A percentile compares a stretch with the other conserved stretches of the same genome.
Conservation (phyloP, 257 asterid species). For the Lycium ferocissimum region DNA sequence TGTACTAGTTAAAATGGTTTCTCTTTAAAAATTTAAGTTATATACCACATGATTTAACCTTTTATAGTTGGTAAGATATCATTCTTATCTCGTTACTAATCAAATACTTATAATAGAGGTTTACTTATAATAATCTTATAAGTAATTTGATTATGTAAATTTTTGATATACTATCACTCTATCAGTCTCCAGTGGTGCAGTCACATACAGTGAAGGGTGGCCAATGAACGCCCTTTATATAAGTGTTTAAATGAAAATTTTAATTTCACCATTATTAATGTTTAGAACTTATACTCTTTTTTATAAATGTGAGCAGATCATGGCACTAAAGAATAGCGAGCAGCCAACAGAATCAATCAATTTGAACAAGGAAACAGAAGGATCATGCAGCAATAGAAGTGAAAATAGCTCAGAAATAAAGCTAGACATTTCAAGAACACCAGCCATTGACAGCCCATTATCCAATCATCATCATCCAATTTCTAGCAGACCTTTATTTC, state of each 20-base stretch:
- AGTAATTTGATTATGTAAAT: not conserved
- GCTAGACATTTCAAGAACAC: slow-evolving; percentile 70
- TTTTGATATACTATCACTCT: too few relatives aligned
- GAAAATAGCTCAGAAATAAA: slow-evolving; percentile 90
- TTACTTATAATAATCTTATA: not conserved
- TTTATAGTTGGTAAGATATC: too few relatives aligned
- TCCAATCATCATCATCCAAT: slow-evolving; percentile 40
- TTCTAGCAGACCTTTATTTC: slow-evolving; percentile 57
- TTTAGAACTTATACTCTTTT: not conserved
- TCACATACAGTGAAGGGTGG: too few relatives aligned
- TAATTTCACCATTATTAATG: too few relatives aligned
- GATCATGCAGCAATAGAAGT: slow-evolving; percentile 88
- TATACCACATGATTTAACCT: not conserved
- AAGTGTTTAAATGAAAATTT: too few relatives aligned
- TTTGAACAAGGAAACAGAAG: slow-evolving; percentile 97
- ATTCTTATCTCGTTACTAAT: not conserved
- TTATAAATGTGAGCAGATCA: slow-evolving; percentile 52
- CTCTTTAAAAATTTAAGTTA: not conserved
- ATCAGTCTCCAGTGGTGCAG: too few relatives aligned
- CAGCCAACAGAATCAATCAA: slow-evolving; percentile 83
- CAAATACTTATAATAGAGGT: not conserved
- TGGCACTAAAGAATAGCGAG: slow-evolving; percentile 88
- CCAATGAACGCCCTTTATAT: too few relatives aligned
- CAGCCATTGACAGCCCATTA: slow-evolving; percentile 69
- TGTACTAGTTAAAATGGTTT: not conserved